These are phyloP conservation scores for Suillus brevipes DNA, from an alignment of 768 basidiomycete species.

Conservation along the genomic window DNA sequence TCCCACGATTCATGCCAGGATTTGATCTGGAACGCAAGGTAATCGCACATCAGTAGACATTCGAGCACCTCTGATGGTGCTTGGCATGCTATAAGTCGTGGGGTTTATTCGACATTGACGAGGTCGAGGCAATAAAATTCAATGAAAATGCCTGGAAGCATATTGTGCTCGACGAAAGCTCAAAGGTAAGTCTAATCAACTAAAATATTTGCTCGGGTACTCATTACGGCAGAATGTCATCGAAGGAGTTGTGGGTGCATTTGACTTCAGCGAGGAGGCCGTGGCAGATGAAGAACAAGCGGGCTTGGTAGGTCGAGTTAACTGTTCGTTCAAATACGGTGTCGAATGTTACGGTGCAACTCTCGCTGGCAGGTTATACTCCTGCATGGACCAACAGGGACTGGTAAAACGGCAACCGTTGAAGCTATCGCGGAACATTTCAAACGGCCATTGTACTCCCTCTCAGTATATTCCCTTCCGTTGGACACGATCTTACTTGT, in stretches of 20 bases:
- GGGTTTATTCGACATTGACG: neutral
- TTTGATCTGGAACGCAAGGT: constrained; percentile 7
- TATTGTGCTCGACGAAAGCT: constrained; percentile 3
- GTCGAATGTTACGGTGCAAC: neutral
- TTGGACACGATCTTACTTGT: neutral
- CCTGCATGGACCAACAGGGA: constrained; percentile 94
- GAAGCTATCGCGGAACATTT: constrained; percentile 3
- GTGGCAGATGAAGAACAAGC: neutral
- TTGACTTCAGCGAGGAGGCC: neutral
- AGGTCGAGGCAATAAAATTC: constrained; percentile 3
- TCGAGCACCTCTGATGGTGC: neutral
- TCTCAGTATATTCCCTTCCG: neutral
- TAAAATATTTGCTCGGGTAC: neutral
- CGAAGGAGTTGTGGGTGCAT: constrained; percentile 1
- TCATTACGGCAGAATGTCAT: neutral
- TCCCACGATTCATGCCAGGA: constrained; percentile 3
- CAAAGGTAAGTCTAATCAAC: neutral
- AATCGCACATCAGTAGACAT: neutral
- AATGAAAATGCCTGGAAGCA: constrained; percentile 9
- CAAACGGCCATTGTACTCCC: neutral
- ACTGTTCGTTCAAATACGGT: neutral
- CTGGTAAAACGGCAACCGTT: constrained; percentile 74
- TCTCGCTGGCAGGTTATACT: constrained; percentile 66
- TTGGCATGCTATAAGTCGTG: neutral
- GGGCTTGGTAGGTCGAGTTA: neutral